phyloP scores from a whole-genome alignment of 129 eudicot species.

The Daucus carota region DH1_v3.0 NC_030383.2:3582001-3582500 shows the following conservation, averaged over 20 bases:
- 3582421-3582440: constrained; percentile 34
- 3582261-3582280: constrained; percentile 74
- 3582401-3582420: constrained; percentile 63
- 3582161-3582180: constrained; percentile 41
- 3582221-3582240: constrained; percentile 45
- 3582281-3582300: constrained; percentile 38
- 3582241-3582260: constrained; percentile 47
- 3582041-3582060: constrained; percentile 33
- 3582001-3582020: constrained; percentile 28
- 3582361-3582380: constrained; percentile 64
- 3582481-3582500: neutral
- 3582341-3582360: constrained; percentile 58
- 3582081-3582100: constrained; percentile 34
- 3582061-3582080: constrained; percentile 34
- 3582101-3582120: constrained; percentile 27
- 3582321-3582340: constrained; percentile 55
- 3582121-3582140: constrained; percentile 65
- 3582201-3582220: constrained; percentile 86
- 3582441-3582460: neutral
- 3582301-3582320: constrained; percentile 36
- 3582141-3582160: constrained; percentile 46
- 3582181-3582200: constrained; percentile 42
- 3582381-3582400: constrained; percentile 54
- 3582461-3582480: neutral
- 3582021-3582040: constrained; percentile 38